Percentiles rank a stretch among this genome's conserved stretches.
phyloP scores from a whole-genome alignment of 257 asterid genomes.

The Anisodus tanguticus region DNA sequence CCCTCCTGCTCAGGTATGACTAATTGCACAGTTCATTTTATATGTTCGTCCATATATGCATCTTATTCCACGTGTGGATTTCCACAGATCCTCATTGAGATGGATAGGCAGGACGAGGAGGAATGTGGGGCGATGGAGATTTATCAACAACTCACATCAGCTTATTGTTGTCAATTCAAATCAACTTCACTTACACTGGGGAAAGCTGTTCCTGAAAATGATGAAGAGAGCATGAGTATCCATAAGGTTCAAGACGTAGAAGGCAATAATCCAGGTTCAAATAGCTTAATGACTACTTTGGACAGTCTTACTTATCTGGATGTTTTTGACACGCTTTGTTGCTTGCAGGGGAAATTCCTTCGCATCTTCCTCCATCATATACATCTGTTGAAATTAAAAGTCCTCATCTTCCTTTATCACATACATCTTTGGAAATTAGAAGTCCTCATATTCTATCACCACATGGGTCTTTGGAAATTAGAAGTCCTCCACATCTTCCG shows the following conservation, averaged over 20 bases:
- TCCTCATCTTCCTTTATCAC: background rate
- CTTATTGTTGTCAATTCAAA: constrained; percentile 61
- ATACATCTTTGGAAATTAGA: constrained; percentile 7
- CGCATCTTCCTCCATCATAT: constrained; percentile 17
- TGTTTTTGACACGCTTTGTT: constrained; percentile 26
- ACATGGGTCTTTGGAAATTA: background rate
- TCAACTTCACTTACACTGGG: constrained; percentile 33
- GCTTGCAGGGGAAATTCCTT: constrained; percentile 23
- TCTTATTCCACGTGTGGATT: constrained; percentile 43
- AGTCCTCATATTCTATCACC: background rate
- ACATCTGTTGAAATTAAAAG: constrained; percentile 13
- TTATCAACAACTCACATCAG: constrained; percentile 50
- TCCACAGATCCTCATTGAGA: constrained; percentile 70
- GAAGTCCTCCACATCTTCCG: background rate
- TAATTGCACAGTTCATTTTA: background rate
- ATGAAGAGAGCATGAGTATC: constrained; percentile 27
- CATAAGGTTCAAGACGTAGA: constrained; percentile 37
- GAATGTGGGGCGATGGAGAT: constrained; percentile 60
- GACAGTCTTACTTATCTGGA: background rate
- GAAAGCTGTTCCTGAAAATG: constrained; percentile 32
- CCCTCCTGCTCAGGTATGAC: constrained; percentile 46
- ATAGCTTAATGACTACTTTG: constrained; percentile 3
- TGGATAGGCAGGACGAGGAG: constrained; percentile 89
- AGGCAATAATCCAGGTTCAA: constrained; percentile 48
- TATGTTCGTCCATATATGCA: background rate